Evolutionary conservation across 768 basidiomycete genomes (phyloP), one percentile per base, ranked within the genome.

Genomic region (Calocera cornea): DNA sequence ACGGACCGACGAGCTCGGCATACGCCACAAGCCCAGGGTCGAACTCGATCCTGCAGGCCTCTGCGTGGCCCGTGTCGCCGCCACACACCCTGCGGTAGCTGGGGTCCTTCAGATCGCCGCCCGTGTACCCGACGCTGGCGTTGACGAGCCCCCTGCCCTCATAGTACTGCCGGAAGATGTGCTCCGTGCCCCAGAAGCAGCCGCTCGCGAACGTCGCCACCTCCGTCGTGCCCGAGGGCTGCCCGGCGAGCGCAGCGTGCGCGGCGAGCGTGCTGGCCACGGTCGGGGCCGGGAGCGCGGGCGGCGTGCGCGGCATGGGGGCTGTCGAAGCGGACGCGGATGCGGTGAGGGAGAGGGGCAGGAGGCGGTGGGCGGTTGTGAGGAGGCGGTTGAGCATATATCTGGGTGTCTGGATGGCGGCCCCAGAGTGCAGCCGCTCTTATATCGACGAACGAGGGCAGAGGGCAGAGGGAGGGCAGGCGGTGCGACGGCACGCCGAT

Each of bases 151-250:
- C 70, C 24, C 66, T 50, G 74, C 84, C 83, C 74, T 88, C 77
- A 77, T 84, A 90, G 71, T 90, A 82, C 77, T 90, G 89, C 66
- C 89, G 73, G 75, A 90, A 92, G 74, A 91, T 89, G 72, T 92
- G 89, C 71, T 92, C 88, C 22, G 87, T 86, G 19, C 90, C 90
- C 90, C 90, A 91, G 77, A 92, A 92, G 73, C 90, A 91, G 24
- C 90, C 88, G 10, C 81, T 78, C 3, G 84, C 80, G 50, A 71
- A 70, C 17, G 69, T 69, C 8, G 70, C 70, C 41, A 64, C 31
- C 40, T 71, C 70, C 5, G 54, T 29, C 54, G 8, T 31, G 27
- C 54, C 54, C 2, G 54, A 60, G 24, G 54, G 54, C 2, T 2
- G 14, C 14, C 22, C 16, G 54, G 54, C 2, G 54, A 60, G 54